Base-by-base conservation (phyloP, 2,329 filamentous ascomycete genomes). In the Torrubiellomyces zombiae region DNA sequence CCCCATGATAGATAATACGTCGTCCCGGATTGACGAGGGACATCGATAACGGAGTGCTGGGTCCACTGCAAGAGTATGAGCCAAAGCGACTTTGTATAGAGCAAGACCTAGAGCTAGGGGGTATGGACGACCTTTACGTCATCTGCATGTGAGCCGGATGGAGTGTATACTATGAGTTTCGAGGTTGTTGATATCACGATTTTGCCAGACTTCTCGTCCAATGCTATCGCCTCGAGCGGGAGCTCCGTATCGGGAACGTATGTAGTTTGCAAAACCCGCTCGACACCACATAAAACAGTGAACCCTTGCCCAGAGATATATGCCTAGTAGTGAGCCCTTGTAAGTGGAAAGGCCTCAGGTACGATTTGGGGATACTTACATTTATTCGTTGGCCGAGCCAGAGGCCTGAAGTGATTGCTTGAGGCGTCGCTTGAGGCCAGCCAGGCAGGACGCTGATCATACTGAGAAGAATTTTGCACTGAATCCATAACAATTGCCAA, bases 271-370 rank as follows among this genome's bases (percentile, higher is more conserved):
- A 93, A 53, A 34, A 94, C 68, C 27, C 67, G 67, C 32, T 75
- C 63, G 26, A 79, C 67, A 25, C 72, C 76, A 43, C 70, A 67
- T 38, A 95, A 71, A 40, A 98, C 75, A 26, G 89, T 71, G 35
- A 95, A 69, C 32, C 81, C 81, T 51, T 76, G 79, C 42, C 86
- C 86, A 31, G 80, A 89, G 36, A 94, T 77, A 53, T 95, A 98
- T 25, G 72, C 70, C 81, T 91, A 11, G 42, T 16, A 24, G 26
- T 31, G 19, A 25, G 21, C 9, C 14, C 9, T 17, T 15, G 13
- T 24, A 10, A 19, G 23, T 15, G 17, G 23, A 14, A 11, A 32
- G 22, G 21, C 21, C 14, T 17, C 15, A 14, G 16, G 26, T 11
- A 13, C 9, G 4, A 14, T 13, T 13, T 18, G 21, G 21, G 21